Base-by-base conservation (phyloP, 768 basidiomycete genomes). In the Amanita pseudoporphyria region DNA sequence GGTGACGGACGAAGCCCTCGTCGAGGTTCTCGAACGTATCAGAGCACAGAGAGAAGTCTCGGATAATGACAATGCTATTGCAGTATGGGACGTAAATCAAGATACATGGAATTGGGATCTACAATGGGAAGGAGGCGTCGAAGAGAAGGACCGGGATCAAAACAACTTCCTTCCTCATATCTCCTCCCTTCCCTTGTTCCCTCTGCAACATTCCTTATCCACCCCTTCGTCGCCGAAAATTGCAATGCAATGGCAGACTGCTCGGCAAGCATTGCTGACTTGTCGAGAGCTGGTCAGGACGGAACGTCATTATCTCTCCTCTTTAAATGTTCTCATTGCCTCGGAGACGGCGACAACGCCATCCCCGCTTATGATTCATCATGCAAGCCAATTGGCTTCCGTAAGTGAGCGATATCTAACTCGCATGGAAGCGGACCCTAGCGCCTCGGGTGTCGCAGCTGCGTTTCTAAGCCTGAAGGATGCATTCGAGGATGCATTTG, bases 361-460 rank as follows among this genome's bases (percentile, higher is more conserved):
- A 18, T 75, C 81, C 6, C 63, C 75, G 14, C 64, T 74, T 12
- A 74, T 84, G 69, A 58, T 71, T 18, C 59, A 68, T 9, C 74
- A 83, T 54, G 64, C 79, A 12, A 74, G 69, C 14, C 70, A 67
- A 6, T 71, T 85, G 9, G 66, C 79, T 31, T 56, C 59, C 14
- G 74, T 69, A 16, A 83, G 81, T 24, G 70, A 76, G 45, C 61
- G 62, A 14, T 65, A 83, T 36, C 54, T 81, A n/a, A 62, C 62
- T 16, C 63, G 64, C n/a, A 71, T 82, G 58, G 70, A 77, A 30
- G 57, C 57, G 26, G 81, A 84, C 47, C 83, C 82, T 12, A 82
- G 79, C 38, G 79, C 78, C 2, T 75, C 72, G 68, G 83, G 83
- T 7, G 76, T 84, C 26, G 75, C 79, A 9, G 67, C 71, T 5